A percentile compares a stretch with the other conserved stretches of the same genome.
phyloP scores from a whole-genome alignment of 2,329 filamentous ascomycete species.

The Lachnellula occidentalis region DNA sequence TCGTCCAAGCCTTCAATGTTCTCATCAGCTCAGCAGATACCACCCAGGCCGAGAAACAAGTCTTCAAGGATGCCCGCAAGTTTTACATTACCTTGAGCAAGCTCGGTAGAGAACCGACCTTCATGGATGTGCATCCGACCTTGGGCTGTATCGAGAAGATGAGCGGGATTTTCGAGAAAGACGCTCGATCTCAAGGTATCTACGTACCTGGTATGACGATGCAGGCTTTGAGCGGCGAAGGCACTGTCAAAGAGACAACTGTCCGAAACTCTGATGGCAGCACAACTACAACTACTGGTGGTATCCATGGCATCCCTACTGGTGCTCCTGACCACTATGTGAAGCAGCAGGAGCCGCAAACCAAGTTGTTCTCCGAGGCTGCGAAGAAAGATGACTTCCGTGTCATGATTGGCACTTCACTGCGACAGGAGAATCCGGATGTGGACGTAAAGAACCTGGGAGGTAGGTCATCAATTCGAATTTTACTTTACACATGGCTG shows the following conservation, averaged over 20 bases:
- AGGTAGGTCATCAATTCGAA: no score
- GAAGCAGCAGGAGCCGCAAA: neutral
- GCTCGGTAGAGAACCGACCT: neutral
- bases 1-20: neutral
- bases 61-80: neutral
- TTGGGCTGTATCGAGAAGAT: neutral
- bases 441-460: no score
- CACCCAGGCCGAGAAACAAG: neutral
- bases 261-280: neutral
- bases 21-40: neutral
- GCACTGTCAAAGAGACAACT: neutral
- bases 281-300: neutral
- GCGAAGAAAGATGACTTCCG: neutral
- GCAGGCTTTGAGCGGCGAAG: neutral
- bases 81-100: neutral
- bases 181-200: neutral
- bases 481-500: no score
- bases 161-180: neutral
- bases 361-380: neutral
- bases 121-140: neutral
- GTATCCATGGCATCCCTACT: neutral
- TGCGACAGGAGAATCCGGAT: no score
- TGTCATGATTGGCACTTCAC: no score
- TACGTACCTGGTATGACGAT: neutral
- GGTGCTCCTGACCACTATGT: neutral